phyloP scores from a whole-genome alignment of 768 basidiomycete species.

The Suillus subluteus region DNA sequence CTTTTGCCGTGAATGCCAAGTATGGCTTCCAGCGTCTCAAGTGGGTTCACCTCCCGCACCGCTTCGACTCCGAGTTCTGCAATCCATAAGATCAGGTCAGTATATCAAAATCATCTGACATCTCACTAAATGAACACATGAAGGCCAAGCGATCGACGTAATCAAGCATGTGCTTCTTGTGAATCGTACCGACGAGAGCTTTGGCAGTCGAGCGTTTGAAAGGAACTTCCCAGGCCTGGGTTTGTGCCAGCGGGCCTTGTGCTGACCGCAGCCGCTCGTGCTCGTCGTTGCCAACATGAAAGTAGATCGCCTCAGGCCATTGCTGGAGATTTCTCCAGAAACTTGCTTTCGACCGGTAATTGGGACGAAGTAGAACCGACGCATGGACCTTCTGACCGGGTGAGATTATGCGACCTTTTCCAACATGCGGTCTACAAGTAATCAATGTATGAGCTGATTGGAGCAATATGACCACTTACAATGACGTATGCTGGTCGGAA shows the following conservation, averaged over 20 bases:
- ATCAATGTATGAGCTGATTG: constrained; percentile 12
- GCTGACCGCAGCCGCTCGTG: constrained; percentile 10
- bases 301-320: constrained; percentile 28
- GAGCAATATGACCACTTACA: constrained; percentile 14
- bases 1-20: not conserved
- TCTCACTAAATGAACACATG: constrained; percentile 34
- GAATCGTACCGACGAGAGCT: constrained; percentile 19
- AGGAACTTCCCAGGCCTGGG: constrained; percentile 25
- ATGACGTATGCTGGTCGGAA: constrained; percentile 24
- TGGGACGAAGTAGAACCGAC: constrained; percentile 32
- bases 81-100: not conserved
- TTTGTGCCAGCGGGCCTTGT: not conserved
- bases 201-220: constrained; percentile 21
- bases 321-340: constrained; percentile 25
- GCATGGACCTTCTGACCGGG: constrained; percentile 37
- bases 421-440: constrained; percentile 28
- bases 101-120: not conserved
- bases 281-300: not conserved
- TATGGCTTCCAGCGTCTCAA: not conserved
- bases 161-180: constrained; percentile 14
- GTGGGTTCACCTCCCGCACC: not conserved
- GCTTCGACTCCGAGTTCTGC: constrained; percentile 21
- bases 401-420: constrained; percentile 28
- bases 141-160: constrained; percentile 32
- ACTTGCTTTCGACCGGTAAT: constrained; percentile 30